phyloP scores from a whole-genome alignment of 2,329 filamentous ascomycete genomes.

The Stagonosporopsis chrysanthemi region DNA sequence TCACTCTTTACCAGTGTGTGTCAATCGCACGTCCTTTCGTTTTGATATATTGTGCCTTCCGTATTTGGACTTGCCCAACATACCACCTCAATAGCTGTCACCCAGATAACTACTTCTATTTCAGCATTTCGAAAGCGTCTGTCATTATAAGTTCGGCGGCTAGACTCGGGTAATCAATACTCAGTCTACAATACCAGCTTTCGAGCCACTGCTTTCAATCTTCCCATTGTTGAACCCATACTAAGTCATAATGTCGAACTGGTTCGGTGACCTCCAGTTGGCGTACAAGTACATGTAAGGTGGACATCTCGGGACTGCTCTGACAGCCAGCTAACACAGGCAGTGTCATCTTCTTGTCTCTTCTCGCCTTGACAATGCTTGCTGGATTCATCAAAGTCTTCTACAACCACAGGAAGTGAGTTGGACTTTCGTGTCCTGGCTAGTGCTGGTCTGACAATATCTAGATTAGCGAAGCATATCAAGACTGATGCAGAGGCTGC shows the following conservation, averaged over 20 bases:
- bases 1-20: conserved; percentile 40
- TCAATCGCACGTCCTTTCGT: conserved; percentile 47
- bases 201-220: neutral
- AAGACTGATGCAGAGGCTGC: conserved; percentile 38
- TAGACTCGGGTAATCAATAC: neutral
- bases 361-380: conserved; percentile 43
- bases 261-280: conserved; percentile 47
- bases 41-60: conserved; percentile 26
- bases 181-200: neutral
- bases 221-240: conserved; percentile 2
- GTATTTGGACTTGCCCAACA: conserved; percentile 25
- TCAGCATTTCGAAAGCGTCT: neutral
- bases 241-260: conserved; percentile 37
- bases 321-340: conserved; percentile 15
- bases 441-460: conserved; percentile 18
- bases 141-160: neutral
- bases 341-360: conserved; percentile 45
- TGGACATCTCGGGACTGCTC: neutral
- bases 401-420: conserved; percentile 47
- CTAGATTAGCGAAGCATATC: conserved; percentile 41
- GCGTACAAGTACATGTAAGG: conserved; percentile 50
- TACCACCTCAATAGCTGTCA: conserved; percentile 9
- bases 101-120: neutral
- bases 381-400: conserved; percentile 47
- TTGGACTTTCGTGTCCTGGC: neutral